These are phyloP conservation scores for Thermochaetoides dissita DNA, from an alignment of 2,329 filamentous ascomycete genomes.

Conservation along the genomic window DNA sequence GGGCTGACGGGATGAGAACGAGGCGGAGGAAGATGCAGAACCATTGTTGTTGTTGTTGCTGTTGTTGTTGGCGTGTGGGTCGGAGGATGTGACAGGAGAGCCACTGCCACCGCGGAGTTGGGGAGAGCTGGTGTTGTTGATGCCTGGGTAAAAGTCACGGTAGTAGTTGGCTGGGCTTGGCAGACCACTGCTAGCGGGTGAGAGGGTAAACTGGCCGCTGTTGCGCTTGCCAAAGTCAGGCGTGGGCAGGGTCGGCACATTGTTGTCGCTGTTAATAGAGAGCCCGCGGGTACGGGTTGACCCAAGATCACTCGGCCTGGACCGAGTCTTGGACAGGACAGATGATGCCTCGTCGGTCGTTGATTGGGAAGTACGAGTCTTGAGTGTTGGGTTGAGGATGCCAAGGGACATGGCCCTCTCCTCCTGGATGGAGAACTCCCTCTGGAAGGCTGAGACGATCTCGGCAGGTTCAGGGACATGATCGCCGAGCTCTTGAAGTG, in stretches of 20 bases:
- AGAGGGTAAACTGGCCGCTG: slow-evolving; percentile 52
- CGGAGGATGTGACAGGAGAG: slow-evolving; percentile 42
- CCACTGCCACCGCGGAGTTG: slow-evolving; percentile 37
- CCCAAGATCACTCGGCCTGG: slow-evolving; percentile 31
- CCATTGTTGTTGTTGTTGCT: too few species aligned
- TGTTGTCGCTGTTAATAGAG: slow-evolving; percentile 47
- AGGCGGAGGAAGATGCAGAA: too few species aligned
- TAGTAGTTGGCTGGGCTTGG: slow-evolving; percentile 42
- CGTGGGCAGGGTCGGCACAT: slow-evolving; percentile 46
- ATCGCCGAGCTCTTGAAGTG: slow-evolving; percentile 48
- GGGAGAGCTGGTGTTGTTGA: slow-evolving; percentile 26
- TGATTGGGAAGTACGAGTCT: slow-evolving; percentile 41
- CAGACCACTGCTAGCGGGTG: slow-evolving; percentile 32
- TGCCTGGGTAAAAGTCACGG: slow-evolving; percentile 36
- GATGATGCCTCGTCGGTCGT: slow-evolving; percentile 42
- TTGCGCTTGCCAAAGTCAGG: slow-evolving; percentile 52
- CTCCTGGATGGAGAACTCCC: slow-evolving; percentile 65
- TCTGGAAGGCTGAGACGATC: slow-evolving; percentile 63
- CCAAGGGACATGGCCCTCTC: slow-evolving; percentile 56
- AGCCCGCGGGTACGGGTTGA: slow-evolving; percentile 41
- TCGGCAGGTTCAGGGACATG: slow-evolving; percentile 55
- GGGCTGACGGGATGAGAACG: too few species aligned
- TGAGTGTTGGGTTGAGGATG: slow-evolving; percentile 61
- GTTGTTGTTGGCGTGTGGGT: slow-evolving; percentile 20
- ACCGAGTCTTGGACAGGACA: slow-evolving; percentile 29